These are phyloP conservation scores for Exserohilum turcica DNA, from an alignment of 2,329 filamentous ascomycete genomes.

Conservation along the genomic window DNA sequence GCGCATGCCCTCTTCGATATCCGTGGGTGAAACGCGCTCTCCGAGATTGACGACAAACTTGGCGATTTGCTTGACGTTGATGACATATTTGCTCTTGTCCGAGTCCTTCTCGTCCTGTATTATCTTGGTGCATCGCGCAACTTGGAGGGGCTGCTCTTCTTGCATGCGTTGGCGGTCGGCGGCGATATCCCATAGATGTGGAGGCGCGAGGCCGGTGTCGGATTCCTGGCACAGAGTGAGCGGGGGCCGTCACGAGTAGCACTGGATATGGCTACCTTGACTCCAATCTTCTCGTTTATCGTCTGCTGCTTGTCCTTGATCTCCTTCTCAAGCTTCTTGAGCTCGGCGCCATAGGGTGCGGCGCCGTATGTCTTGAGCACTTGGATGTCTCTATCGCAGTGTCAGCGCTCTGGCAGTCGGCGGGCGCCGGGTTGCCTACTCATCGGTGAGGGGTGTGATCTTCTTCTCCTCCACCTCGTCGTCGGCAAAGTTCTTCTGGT, in stretches of 20 bases:
- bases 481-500: constrained; percentile 94
- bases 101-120: constrained; percentile 95
- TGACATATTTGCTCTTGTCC: constrained; percentile 99
- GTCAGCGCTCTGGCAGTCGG: constrained; percentile 34
- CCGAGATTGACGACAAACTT: constrained; percentile 99
- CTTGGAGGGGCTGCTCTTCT: constrained; percentile 96
- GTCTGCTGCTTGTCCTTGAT: constrained; percentile 99
- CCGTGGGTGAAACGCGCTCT: constrained; percentile 93
- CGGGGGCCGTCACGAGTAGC: not conserved
- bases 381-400: constrained; percentile 81
- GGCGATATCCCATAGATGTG: constrained; percentile 98
- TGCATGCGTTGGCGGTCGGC: constrained; percentile 98
- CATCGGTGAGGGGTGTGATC: constrained; percentile 94
- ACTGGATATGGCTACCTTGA: constrained; percentile 23
- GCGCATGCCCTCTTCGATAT: constrained; percentile 99
- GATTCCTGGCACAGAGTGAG: constrained; percentile 71
- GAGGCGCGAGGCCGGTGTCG: constrained; percentile 95
- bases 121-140: constrained; percentile 98
- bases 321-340: constrained; percentile 98
- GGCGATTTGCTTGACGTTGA: constrained; percentile 99
- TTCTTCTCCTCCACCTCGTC: constrained; percentile 99
- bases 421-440: constrained; percentile 63
- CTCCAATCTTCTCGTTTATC: constrained; percentile 96
- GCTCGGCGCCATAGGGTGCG: constrained; percentile 87
- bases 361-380: constrained; percentile 99